Percentiles rank a stretch among this genome's conserved stretches.
Evolutionary conservation across 176 grass and related monocot genomes (phyloP).

Genomic region (Carex scoparia): DNA sequence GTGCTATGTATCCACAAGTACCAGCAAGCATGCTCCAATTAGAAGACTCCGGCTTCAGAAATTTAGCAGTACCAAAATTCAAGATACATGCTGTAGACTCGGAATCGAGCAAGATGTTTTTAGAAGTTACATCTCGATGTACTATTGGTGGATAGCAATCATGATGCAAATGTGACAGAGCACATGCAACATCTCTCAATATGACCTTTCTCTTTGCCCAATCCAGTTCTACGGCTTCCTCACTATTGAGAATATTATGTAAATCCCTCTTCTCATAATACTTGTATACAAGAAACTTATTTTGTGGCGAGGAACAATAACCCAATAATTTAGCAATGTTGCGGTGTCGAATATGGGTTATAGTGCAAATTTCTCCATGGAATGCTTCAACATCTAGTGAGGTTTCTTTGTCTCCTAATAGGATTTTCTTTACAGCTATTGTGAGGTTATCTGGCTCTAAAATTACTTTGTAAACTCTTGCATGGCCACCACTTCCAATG

Average conservation of each 20-base stretch:
- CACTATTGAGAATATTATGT: no score
- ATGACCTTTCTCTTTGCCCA: no score
- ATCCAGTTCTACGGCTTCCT: no score
- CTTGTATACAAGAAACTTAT: conserved; percentile 27
- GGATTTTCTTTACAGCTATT: conserved; percentile 26
- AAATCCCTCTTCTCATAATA: neutral
- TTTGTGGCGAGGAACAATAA: conserved; percentile 5
- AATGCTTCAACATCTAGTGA: neutral
- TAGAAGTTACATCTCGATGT: no score
- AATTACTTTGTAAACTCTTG: conserved; percentile 24
- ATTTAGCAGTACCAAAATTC: no score
- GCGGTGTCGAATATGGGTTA: conserved; percentile 25
- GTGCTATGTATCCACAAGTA: no score
- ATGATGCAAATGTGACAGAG: neutral
- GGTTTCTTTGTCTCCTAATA: neutral
- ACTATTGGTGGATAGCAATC: neutral
- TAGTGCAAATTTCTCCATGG: neutral
- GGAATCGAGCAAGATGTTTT: no score
- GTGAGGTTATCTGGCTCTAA: neutral
- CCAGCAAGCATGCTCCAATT: no score
- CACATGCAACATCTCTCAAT: no score
- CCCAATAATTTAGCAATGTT: conserved; percentile 29
- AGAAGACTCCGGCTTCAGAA: no score
- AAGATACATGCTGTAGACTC: no score
- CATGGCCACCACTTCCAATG: conserved; percentile 13